These are phyloP conservation scores for Acmispon strigosus DNA, from an alignment of 306 rosid species.

Conservation along the genomic window DNA sequence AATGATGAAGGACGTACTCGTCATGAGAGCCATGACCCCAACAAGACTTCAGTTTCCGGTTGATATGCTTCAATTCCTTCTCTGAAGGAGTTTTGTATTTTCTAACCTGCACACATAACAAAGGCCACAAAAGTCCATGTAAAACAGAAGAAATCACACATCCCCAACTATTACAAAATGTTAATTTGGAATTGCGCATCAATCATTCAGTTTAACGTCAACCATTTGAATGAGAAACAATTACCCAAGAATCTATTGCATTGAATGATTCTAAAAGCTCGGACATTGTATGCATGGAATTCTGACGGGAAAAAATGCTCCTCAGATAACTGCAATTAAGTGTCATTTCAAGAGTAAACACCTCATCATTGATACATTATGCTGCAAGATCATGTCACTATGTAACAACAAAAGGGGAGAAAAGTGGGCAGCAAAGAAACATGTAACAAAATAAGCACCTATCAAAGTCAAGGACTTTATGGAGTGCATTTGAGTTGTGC, in stretches of 20 bases:
- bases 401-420: neutral
- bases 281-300: conserved; percentile 38
- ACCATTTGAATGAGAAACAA: conserved; percentile 14
- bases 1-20: conserved; percentile 50
- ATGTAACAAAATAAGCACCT: conserved; percentile 33
- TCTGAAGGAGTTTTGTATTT: conserved; percentile 66
- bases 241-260: conserved; percentile 74
- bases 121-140: conserved; percentile 25
- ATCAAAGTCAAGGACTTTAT: conserved; percentile 57
- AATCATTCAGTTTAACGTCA: neutral
- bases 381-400: neutral
- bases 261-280: conserved; percentile 60
- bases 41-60: conserved; percentile 77
- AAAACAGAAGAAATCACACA: conserved; percentile 19
- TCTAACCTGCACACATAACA: conserved; percentile 41
- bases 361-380: conserved; percentile 5
- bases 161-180: conserved; percentile 12
- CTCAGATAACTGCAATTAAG: conserved; percentile 52
- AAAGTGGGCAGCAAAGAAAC: neutral
- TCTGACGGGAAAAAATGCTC: conserved; percentile 51
- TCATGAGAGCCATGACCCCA: conserved; percentile 86
- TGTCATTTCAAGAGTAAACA: conserved; percentile 14
- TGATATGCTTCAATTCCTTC: conserved; percentile 83
- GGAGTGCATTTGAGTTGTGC: conserved; percentile 59
- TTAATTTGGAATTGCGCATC: conserved; percentile 6